Base-by-base conservation (phyloP, 2,329 filamentous ascomycete genomes). In the Fusarium verrucosum region DNA sequence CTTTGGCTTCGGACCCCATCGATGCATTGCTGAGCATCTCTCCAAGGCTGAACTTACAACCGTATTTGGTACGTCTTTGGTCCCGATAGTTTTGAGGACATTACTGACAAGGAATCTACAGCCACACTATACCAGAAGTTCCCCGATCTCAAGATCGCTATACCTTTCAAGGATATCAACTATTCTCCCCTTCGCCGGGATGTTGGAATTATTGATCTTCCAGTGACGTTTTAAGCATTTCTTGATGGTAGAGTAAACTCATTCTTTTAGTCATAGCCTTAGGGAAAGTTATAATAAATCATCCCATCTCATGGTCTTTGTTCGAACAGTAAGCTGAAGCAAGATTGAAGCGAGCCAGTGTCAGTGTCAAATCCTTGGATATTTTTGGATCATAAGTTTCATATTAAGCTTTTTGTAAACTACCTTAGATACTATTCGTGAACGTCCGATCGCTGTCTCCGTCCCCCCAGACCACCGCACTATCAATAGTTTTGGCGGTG, bases 1-100 rank as follows among this genome's bases (percentile, higher is more conserved):
- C 0, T 83, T 77, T 63, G 81, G 81, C 0, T 83, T 77, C 58
- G 81, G 81, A 2, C 71, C 75, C 13, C 82, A 83, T 64, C 71
- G 79, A 22, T 83, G 82, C 65, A 74, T 82, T 22, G 81, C 80
- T 4, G 81, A 83, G 65, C 73, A 74, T 45, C 69, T 83, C 10
- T 77, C 81, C 7, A 64, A 64, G 36, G 17, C 61, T n/a, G 59
- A 64, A 9, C 44, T 64, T 1, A 42, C 41, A 11, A 64, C 41
- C 10, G 61, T 55, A 8, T 64, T 64, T 35, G 30, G 53, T 64
- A 44, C 1, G 44, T 41, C 6, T 22, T 14, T 9, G 10, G 6
- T 0, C 2, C 10, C 3, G 19, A 14, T 13, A 2, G 2, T n/a
- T 2, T 8, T 16, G 7, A 2, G 1, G 2, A 6, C 2, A 2